Base-by-base conservation (phyloP, 2,329 filamentous ascomycete species). In the Colletotrichum camelliae region DNA sequence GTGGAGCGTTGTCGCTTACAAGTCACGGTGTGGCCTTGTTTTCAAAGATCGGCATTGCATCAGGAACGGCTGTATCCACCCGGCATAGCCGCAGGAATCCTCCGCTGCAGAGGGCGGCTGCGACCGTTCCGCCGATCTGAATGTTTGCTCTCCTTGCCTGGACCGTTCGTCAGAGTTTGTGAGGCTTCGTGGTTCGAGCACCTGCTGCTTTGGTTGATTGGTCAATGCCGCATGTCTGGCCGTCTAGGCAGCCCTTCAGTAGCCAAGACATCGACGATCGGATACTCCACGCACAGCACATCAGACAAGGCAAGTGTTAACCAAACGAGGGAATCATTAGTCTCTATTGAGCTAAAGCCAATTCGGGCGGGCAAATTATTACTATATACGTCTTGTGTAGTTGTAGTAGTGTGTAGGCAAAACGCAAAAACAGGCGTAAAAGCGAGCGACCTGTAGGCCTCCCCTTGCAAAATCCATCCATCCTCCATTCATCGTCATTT, bases 301-400 rank as follows among this genome's bases (percentile, higher is more conserved):
- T 13, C 43, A 21, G 1, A 48, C 43, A 7, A 29, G 24, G 4
- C 7, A 57, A 6, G 7, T 27, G 2, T 29, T 29, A 29, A 48
- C 16, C 52, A 13, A 35, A 33, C 27, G 31, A 61, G 58, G 35
- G 58, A n/a, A 55, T 58, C 33, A 37, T 68, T 52, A 43, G n/a
- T 68, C 48, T 68, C 52, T 68, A 68, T 68, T 60, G n/a, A 68
- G 66, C 66, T 67, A 33, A 21, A 48, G 62, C 62, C 62, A 75
- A 39, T 27, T 48, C 16, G 35, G 69, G 69, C 62, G 39, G 60
- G 55, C 62, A 72, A 66, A 80, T 78, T 79, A 79, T 73, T 77
- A 78, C 77, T 80, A 80, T 78, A 66, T 75, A 77, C 74, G 27
- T 67, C 31, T 64, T 61, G 68, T 72, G 61, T 75, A 57, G 62